Evolutionary conservation across 2,329 filamentous ascomycete genomes (phyloP), one percentile per base, ranked within the genome.

Genomic region (Cordyceps fumosorosea): DNA sequence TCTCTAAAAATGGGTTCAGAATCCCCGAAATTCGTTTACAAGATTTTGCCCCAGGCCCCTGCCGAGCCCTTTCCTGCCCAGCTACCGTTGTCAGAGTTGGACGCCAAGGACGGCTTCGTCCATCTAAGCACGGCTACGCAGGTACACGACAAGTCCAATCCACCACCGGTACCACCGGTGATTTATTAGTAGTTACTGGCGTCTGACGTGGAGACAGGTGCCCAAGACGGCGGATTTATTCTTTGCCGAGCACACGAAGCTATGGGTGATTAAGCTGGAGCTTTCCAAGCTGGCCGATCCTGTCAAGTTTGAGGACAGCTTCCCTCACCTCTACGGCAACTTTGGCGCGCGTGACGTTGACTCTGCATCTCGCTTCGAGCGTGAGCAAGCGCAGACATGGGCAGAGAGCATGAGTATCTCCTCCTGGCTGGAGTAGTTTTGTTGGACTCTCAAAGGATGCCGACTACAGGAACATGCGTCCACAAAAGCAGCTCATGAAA

Each of bases 301-400:
- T 37, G 73, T 81, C 32, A 83, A 78, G 65, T 87, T 84, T 84
- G 84, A 87, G 64, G 76, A 75, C 20, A 78, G 76, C 60, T 87
- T 84, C 66, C 81, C 84, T 58, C 85, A 88, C 68, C 70, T 87
- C 44, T 86, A 85, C 68, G 80, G 79, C 56, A 82, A 83, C 67
- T 79, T 88, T 68, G 84, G 84, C 10, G 74, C 67, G 10, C 75
- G 72, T 3, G 80, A 86, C 62, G 76, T 87, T 12, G 75, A 78
- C 44, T 77, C 75, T 14, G 72, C 75, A 4, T 70, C 76, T 65
- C 76, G 76, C 65, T 83, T 86, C 63, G 69, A 73, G 52, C 79
- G 78, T 60, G 68, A 68, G n/a, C 75, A 73, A 34, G 75, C 68
- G 0, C 70, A 78, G 69, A 76, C 66, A 11, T 87, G 85, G 84